phyloP scores from a whole-genome alignment of 352 stramenopile genomes.

The Globisporangium paddicum region DNA sequence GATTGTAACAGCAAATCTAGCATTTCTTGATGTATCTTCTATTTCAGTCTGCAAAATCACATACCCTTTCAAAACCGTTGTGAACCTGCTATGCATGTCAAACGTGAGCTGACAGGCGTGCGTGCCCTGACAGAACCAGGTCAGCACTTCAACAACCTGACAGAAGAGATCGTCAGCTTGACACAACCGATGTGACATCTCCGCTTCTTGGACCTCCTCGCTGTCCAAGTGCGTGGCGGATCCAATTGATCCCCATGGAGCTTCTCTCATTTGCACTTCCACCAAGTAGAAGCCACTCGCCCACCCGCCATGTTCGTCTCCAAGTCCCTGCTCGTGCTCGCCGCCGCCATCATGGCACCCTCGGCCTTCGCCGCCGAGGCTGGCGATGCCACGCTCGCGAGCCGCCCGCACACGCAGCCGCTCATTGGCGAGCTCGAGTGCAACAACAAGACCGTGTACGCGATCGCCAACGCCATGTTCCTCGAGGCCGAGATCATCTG shows the following conservation, averaged over 20 bases:
- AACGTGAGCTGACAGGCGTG: background rate
- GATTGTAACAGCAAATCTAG: background rate
- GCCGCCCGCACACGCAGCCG: constrained; percentile 1
- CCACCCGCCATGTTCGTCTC: constrained; percentile 16
- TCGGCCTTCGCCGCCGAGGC: constrained; percentile 4
- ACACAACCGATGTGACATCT: constrained; percentile 2
- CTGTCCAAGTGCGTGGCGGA: background rate
- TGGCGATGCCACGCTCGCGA: background rate
- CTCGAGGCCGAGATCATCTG: constrained; percentile 26
- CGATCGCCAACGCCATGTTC: constrained; percentile 21
- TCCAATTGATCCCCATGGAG: background rate
- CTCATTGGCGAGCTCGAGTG: constrained; percentile 22
- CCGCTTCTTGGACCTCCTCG: background rate
- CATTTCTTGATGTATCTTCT: background rate
- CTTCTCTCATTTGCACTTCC: background rate
- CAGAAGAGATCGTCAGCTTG: background rate
- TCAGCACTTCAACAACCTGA: background rate
- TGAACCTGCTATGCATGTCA: background rate
- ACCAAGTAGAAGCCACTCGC: background rate
- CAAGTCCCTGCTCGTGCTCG: constrained; percentile 16
- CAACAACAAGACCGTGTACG: constrained; percentile 14
- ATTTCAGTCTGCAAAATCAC: background rate
- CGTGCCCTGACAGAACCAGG: background rate
- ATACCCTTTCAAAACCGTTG: background rate
- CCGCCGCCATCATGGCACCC: constrained; percentile 1